Conservation (phyloP, 176 grass and related monocot genomes). For the Musa schizocarpa region DNA sequence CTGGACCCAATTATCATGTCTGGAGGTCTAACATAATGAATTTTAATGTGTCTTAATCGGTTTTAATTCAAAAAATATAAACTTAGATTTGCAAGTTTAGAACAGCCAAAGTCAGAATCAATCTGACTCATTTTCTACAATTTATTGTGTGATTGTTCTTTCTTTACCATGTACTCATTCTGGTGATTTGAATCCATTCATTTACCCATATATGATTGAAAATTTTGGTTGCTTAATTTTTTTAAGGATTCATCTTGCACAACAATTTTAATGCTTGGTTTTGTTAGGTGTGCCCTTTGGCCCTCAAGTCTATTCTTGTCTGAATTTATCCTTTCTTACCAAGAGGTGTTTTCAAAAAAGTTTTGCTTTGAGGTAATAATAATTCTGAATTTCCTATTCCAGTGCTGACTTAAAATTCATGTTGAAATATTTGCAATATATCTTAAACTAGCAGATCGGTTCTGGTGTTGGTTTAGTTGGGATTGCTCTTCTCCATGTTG, state of each 20-base stretch:
- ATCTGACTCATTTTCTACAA: not conserved
- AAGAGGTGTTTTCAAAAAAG: constrained; percentile 48
- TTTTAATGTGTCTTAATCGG: not conserved
- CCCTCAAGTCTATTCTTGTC: constrained; percentile 85
- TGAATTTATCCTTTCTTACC: constrained; percentile 71
- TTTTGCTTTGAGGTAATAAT: constrained; percentile 65
- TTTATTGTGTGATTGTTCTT: not conserved
- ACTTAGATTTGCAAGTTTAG: not conserved
- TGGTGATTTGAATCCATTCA: not conserved
- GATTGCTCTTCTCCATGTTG: constrained; percentile 49
- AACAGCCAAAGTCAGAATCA: not conserved
- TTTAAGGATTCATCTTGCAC: not conserved
- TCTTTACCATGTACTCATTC: not conserved
- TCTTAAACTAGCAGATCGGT: constrained; percentile 55
- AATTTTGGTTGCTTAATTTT: not conserved
- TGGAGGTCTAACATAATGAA: not conserved
- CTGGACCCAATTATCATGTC: too few species aligned
- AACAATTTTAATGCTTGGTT: constrained; percentile 16
- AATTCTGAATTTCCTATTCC: constrained; percentile 5
- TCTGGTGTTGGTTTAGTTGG: constrained; percentile 94
- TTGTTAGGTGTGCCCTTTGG: constrained; percentile 81
- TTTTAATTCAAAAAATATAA: not conserved
- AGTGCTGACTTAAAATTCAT: not conserved
- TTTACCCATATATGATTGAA: not conserved
- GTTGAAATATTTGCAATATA: constrained; percentile 11